Evolutionary conservation across 805 yeast genomes (phyloP).

Genomic region (Candida jianshihensis): DNA sequence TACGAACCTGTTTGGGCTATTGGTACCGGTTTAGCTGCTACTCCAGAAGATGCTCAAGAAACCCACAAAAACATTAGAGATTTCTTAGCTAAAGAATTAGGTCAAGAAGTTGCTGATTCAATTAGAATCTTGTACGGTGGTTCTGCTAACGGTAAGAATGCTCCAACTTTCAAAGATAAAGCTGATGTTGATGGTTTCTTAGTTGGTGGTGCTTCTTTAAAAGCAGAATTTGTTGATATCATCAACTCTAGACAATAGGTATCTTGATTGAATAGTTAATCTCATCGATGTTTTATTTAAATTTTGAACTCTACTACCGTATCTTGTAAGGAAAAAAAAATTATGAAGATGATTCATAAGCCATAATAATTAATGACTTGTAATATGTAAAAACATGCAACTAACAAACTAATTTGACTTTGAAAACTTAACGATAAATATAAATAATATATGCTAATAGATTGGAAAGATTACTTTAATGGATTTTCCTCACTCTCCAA

Average conservation of each 20-base stretch:
- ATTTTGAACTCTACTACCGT: no score
- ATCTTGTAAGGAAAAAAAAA: no score
- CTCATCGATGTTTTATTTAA: no score
- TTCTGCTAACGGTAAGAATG: constrained; percentile 93
- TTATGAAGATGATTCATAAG: no score
- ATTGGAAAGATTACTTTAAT: background rate
- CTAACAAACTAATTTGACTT: no score
- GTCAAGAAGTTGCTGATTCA: constrained; percentile 66
- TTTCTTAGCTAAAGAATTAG: constrained; percentile 71
- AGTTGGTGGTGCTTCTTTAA: constrained; percentile 98
- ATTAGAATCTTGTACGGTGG: constrained; percentile 97
- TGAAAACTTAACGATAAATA: no score
- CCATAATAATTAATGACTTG: no score
- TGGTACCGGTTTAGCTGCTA: constrained; percentile 98
- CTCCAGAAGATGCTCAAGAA: constrained; percentile 96
- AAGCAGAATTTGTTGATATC: constrained; percentile 96
- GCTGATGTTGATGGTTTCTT: constrained; percentile 95
- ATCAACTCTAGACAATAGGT: constrained; percentile 79
- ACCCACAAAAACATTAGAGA: constrained; percentile 86
- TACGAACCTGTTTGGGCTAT: constrained; percentile 99
- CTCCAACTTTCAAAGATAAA: constrained; percentile 84
- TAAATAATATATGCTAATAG: no score
- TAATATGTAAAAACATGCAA: no score
- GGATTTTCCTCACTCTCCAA: constrained; percentile 2
- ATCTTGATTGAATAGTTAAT: background rate